Evolutionary conservation across 139 green algal genomes (phyloP).

Genomic region (Eudorina sp.): DNA sequence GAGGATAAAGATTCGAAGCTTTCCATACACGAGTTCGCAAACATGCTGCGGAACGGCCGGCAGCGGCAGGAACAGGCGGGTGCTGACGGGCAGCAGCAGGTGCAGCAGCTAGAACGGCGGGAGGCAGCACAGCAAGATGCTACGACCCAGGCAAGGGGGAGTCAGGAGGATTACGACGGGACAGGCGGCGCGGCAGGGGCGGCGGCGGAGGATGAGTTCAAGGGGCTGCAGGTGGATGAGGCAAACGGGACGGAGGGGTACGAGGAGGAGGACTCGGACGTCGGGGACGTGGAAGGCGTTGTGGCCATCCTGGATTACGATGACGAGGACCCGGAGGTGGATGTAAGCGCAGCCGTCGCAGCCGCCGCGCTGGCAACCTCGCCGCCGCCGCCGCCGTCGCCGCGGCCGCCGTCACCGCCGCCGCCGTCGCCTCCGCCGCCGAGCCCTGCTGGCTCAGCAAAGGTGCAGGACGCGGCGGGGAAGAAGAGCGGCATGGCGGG

Average conservation of each 20-base stretch:
- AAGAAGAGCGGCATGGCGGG: neutral
- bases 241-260: neutral
- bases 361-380: neutral
- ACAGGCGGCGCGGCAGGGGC: neutral
- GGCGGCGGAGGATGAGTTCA: neutral
- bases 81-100: neutral
- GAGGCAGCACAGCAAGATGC: slow-evolving; percentile 10
- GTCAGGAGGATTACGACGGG: neutral
- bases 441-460: too few species aligned
- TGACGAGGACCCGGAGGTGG: neutral
- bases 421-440: neutral
- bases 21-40: slow-evolving; percentile 42
- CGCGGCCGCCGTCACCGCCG: neutral
- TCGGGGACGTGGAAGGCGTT: neutral
- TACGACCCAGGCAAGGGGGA: neutral
- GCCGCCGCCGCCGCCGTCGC: too few species aligned
- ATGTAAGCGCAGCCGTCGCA: neutral
- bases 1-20: slow-evolving; percentile 29
- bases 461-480: too few species aligned
- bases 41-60: slow-evolving; percentile 27
- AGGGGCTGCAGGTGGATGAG: neutral
- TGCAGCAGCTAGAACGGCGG: neutral
- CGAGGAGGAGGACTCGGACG: neutral
- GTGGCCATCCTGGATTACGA: neutral
- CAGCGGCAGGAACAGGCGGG: neutral